Percentiles rank a stretch among this genome's conserved stretches.
Conservation (phyloP, 2,329 filamentous ascomycete genomes). For the Aspergillus vadensis region DNA sequence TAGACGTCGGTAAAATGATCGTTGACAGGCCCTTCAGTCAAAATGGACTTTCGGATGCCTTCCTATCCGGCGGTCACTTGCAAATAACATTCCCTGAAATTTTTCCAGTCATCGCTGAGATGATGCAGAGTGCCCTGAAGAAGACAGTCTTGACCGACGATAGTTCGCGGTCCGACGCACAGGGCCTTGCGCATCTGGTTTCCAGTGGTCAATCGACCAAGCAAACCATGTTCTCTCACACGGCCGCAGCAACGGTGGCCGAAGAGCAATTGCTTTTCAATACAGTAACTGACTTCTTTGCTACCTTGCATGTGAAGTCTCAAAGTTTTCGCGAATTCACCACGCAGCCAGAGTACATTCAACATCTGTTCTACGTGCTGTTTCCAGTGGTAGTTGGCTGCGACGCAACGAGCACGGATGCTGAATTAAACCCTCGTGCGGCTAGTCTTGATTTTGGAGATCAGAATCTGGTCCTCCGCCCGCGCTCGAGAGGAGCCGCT, state of each 20-base stretch:
- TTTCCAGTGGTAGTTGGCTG: slow-evolving; percentile 88
- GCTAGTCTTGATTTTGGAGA: slow-evolving; percentile 82
- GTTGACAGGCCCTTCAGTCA: slow-evolving; percentile 74
- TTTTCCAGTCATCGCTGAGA: slow-evolving; percentile 75
- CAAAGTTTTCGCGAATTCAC: slow-evolving; percentile 80
- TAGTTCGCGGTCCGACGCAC: slow-evolving; percentile 57
- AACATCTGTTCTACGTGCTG: slow-evolving; percentile 74
- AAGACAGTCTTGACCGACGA: slow-evolving; percentile 62
- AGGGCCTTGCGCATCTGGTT: slow-evolving; percentile 7
- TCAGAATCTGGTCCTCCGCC: slow-evolving; percentile 79
- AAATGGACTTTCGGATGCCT: slow-evolving; percentile 71
- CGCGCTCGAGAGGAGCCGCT: slow-evolving; percentile 65
- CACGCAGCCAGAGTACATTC: slow-evolving; percentile 75
- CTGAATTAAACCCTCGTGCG: slow-evolving; percentile 81
- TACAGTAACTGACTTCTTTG: slow-evolving; percentile 75
- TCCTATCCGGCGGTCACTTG: slow-evolving; percentile 59
- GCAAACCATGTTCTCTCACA: slow-evolving; percentile 19
- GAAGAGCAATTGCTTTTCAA: slow-evolving; percentile 69
- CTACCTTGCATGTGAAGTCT: slow-evolving; percentile 76
- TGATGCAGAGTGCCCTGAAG: slow-evolving; percentile 84
- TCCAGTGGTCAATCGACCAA: slow-evolving; percentile 11
- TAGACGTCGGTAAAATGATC: slow-evolving; percentile 74
- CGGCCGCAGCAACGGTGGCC: slow-evolving; percentile 37
- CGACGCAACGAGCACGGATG: slow-evolving; percentile 78
- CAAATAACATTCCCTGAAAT: slow-evolving; percentile 76